Percentiles rank a stretch among this genome's conserved stretches.
These are phyloP conservation scores for Plasmodium gonderi DNA, from an alignment of 169 alveolate genomes.

Conservation along the genomic window DNA sequence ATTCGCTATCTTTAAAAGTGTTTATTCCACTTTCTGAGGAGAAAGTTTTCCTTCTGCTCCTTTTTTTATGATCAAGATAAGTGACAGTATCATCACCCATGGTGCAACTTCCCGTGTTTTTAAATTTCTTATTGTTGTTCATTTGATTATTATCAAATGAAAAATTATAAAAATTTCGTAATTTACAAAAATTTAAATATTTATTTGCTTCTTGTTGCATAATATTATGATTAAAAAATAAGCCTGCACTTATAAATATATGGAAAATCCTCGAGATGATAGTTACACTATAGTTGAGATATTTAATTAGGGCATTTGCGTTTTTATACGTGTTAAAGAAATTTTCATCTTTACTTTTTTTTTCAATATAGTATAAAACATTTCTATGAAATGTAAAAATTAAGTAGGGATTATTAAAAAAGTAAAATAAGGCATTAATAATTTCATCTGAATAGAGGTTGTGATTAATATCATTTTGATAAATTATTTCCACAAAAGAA, in stretches of 20 bases:
- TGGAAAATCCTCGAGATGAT: conserved; percentile 25
- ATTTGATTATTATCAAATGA: not conserved
- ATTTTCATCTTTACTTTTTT: conserved; percentile 26
- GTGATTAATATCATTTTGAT: not conserved
- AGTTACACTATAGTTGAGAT: conserved; percentile 48
- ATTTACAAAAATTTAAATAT: conserved; percentile 49
- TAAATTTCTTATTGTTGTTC: not conserved
- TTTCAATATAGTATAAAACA: conserved; percentile 63
- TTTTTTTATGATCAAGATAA: not conserved
- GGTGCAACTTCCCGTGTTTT: not conserved
- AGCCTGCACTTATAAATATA: conserved; percentile 36
- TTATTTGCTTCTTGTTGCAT: conserved; percentile 26
- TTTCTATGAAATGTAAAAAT: conserved; percentile 62
- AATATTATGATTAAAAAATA: conserved; percentile 50
- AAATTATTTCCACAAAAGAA: conserved; percentile 55
- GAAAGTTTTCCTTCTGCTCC: not conserved
- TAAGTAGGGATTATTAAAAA: conserved; percentile 60
- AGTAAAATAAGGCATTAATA: conserved; percentile 60
- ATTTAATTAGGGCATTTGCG: conserved; percentile 32
- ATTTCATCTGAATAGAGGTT: conserved; percentile 50
- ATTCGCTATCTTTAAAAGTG: not conserved
- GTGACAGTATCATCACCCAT: not conserved
- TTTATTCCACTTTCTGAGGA: not conserved
- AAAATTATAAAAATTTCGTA: conserved; percentile 23
- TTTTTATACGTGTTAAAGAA: conserved; percentile 22